A percentile compares a stretch with the other conserved stretches of the same genome.
Conservation (phyloP, 2,329 filamentous ascomycete genomes). For the Cercospora beticola region DNA sequence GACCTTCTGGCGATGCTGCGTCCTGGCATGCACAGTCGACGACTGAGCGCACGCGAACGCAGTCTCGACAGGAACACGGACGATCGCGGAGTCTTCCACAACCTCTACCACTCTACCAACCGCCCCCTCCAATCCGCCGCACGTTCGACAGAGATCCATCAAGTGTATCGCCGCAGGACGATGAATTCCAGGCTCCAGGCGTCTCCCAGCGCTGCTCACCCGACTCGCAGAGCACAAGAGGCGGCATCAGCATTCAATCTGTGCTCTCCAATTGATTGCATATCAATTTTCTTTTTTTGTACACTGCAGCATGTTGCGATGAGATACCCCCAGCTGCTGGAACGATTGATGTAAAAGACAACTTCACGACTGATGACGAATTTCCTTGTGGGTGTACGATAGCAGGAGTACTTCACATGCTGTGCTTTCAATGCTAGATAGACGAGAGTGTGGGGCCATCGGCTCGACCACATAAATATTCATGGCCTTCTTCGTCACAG, state of each 20-base stretch:
- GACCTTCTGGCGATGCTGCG: slow-evolving; percentile 25
- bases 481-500: background rate
- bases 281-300: background rate
- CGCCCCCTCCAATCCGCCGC: slow-evolving; percentile 33
- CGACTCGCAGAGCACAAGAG: slow-evolving; percentile 28
- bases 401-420: background rate
- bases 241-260: slow-evolving; percentile 37
- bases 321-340: slow-evolving; percentile 5
- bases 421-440: background rate
- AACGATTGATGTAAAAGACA: background rate
- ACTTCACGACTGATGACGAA: background rate
- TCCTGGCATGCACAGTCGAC: slow-evolving; percentile 30
- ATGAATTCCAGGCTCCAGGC: slow-evolving; percentile 1
- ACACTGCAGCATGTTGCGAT: background rate
- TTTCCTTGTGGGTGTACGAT: background rate
- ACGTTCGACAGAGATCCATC: slow-evolving; percentile 20
- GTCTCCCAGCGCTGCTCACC: slow-evolving; percentile 25
- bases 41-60: slow-evolving; percentile 18
- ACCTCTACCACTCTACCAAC: slow-evolving; percentile 39
- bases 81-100: slow-evolving; percentile 37
- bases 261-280: slow-evolving; percentile 29
- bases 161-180: slow-evolving; percentile 23
- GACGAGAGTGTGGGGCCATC: background rate
- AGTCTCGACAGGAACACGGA: slow-evolving; percentile 27
- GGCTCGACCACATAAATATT: background rate